Evolutionary conservation across 2,329 filamentous ascomycete genomes (phyloP), one percentile per base, ranked within the genome.

Genomic region (Podosphaera xanthii): DNA sequence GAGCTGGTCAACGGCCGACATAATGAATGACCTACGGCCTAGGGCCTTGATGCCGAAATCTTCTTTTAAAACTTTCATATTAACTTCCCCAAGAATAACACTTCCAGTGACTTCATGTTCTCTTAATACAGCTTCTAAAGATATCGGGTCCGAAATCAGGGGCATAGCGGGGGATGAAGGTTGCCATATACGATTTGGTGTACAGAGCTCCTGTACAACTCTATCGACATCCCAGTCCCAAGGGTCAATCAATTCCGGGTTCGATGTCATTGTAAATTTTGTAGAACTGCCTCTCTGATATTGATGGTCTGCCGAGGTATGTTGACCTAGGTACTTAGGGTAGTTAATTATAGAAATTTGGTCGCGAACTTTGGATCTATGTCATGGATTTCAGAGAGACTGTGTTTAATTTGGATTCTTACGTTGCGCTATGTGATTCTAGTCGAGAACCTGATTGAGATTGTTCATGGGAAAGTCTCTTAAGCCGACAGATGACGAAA

Each of bases 181-280:
- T 70, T 59, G 68, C 76, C 77, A 79, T 8, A 78, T 75, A 55
- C 73, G 72, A 2, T 73, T 67, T 1, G 72, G 66, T 31, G 76
- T 74, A 67, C 83, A 87, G 2, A 94, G 73, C 65, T 83, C 81
- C 14, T 74, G 68, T 8, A 85, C 77, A 9, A 94, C 79, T 42
- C 81, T 76, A 44, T 84, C 80, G 38, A 82, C 74, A 42, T 77
- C 77, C 88, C 88, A 94, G 59, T 76, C 67, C 69, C 82, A 84
- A n/a, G 88, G 87, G 70, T 94, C 87, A 14, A 69, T 68, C 55
- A 70, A 69, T 58, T 66, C 54, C 6, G 36, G n/a, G 34, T 60
- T 48, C n/a, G 53, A 38, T 22, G 42, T 31, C 58, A 59, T 57
- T 49, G 53, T 30, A 34, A 22, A 55, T 22, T 7, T 44, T 44